Evolutionary conservation across 2,329 filamentous ascomycete species (phyloP).

Genomic region (Penicillium sp.): DNA sequence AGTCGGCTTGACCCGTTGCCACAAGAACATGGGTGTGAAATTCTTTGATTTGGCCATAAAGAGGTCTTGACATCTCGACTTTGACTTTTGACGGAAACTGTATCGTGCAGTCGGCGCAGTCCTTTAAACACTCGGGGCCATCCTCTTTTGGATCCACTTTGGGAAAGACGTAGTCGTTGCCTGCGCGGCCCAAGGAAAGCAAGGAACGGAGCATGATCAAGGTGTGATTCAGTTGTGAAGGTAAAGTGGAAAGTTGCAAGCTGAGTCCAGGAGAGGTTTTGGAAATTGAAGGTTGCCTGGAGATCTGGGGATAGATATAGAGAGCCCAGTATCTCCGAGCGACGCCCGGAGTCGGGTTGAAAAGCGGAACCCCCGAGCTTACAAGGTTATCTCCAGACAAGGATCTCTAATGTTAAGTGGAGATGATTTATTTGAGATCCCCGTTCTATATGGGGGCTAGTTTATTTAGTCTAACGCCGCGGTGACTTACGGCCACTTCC

Average conservation of each 20-base stretch:
- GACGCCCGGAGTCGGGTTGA: not conserved
- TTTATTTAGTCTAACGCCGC: not conserved
- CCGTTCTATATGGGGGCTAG: not conserved
- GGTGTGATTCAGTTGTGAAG: not conserved
- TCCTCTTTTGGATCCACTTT: slow-evolving; percentile 36
- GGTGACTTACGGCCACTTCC: not conserved
- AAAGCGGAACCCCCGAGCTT: not conserved
- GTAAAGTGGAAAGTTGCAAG: not conserved
- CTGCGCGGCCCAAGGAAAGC: slow-evolving; percentile 29
- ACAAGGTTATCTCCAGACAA: not conserved
- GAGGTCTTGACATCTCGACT: slow-evolving; percentile 29
- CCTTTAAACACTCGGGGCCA: slow-evolving; percentile 36
- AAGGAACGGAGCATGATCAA: slow-evolving; percentile 35
- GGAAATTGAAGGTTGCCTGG: not conserved
- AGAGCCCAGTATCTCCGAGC: not conserved
- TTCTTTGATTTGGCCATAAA: slow-evolving; percentile 41
- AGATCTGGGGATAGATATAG: not conserved
- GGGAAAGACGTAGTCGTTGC: slow-evolving; percentile 37
- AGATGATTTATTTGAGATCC: not conserved
- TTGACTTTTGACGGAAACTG: slow-evolving; percentile 39
- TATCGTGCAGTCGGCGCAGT: slow-evolving; percentile 41
- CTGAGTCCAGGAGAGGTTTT: not conserved
- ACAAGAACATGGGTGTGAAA: slow-evolving; percentile 39
- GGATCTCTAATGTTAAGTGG: not conserved
- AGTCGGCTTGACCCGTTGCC: slow-evolving; percentile 41